Conservation (phyloP, 345 rosid species). For the Gossypium ekmanianum region DNA sequence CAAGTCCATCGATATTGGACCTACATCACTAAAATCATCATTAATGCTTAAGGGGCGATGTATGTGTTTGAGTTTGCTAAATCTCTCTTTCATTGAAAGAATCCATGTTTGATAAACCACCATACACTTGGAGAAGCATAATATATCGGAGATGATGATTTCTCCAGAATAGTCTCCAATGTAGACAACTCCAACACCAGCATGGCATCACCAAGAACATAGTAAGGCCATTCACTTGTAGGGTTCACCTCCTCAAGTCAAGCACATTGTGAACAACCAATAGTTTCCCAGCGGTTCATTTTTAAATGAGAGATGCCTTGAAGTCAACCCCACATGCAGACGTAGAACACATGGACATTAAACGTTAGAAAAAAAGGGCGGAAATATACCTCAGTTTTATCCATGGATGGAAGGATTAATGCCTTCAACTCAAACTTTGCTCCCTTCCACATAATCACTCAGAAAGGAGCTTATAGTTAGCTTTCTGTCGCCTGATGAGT, state of each 20-base stretch:
- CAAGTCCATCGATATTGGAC: slow-evolving; percentile 33
- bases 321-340: neutral
- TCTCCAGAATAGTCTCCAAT: slow-evolving; percentile 93
- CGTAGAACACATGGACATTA: neutral
- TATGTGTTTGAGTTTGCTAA: slow-evolving; percentile 82
- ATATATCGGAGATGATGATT: slow-evolving; percentile 83
- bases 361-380: neutral
- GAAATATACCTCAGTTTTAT: slow-evolving; percentile 70
- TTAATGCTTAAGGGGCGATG: slow-evolving; percentile 52
- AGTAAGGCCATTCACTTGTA: slow-evolving; percentile 81
- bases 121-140: slow-evolving; percentile 93
- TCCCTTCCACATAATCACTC: slow-evolving; percentile 88
- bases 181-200: slow-evolving; percentile 83
- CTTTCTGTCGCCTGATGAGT: slow-evolving; percentile 84
- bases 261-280: neutral
- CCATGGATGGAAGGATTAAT: slow-evolving; percentile 70
- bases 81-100: slow-evolving; percentile 84
- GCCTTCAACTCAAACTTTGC: slow-evolving; percentile 93
- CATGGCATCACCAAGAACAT: slow-evolving; percentile 97
- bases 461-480: slow-evolving; percentile 64
- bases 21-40: slow-evolving; percentile 76
- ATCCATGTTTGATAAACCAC: slow-evolving; percentile 91
- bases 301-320: neutral
- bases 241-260: slow-evolving; percentile 42
- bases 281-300: neutral